A percentile compares a stretch with the other conserved stretches of the same genome.
Conservation (phyloP, 2,329 filamentous ascomycete genomes). For the Fonsecaea pedrosoi region DNA sequence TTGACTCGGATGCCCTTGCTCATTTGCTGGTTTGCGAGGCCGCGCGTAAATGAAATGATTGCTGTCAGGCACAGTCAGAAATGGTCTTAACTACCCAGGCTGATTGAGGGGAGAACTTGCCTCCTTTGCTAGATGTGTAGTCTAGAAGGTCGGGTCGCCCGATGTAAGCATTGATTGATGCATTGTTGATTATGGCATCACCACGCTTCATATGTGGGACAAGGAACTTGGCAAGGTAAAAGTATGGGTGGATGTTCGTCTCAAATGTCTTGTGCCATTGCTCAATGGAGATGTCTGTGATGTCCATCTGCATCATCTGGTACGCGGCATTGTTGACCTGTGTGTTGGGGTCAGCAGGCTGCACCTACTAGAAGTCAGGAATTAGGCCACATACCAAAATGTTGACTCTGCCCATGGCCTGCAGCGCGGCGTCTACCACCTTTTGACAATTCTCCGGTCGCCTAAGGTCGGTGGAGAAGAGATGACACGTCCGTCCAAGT, state of each 20-base stretch:
- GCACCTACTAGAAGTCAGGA: no score
- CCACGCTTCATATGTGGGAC: conserved; percentile 77
- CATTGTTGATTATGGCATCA: conserved; percentile 82
- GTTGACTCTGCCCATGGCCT: conserved; percentile 72
- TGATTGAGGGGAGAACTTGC: conserved; percentile 16
- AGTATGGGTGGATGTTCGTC: conserved; percentile 82
- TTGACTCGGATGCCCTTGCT: conserved; percentile 77
- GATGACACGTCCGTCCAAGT: conserved; percentile 69
- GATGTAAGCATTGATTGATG: conserved; percentile 82
- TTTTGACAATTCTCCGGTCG: conserved; percentile 72
- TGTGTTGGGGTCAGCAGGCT: conserved; percentile 8
- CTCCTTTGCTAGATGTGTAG: conserved; percentile 71
- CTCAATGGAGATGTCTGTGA: conserved; percentile 73
- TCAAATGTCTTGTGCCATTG: conserved; percentile 83
- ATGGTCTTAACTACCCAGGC: not conserved
- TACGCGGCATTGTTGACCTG: conserved; percentile 71
- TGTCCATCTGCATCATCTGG: conserved; percentile 75
- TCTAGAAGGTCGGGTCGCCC: conserved; percentile 80
- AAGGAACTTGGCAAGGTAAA: conserved; percentile 79
- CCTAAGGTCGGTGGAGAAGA: conserved; percentile 69
- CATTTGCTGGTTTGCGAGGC: conserved; percentile 76
- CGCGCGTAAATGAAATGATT: conserved; percentile 79
- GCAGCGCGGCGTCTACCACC: conserved; percentile 69
- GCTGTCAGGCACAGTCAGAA: conserved; percentile 53
- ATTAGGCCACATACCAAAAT: conserved; percentile 53